Evolutionary conservation across 805 yeast genomes (phyloP), one percentile per base, ranked within the genome.

Genomic region (Yamadazyma philogaea): DNA sequence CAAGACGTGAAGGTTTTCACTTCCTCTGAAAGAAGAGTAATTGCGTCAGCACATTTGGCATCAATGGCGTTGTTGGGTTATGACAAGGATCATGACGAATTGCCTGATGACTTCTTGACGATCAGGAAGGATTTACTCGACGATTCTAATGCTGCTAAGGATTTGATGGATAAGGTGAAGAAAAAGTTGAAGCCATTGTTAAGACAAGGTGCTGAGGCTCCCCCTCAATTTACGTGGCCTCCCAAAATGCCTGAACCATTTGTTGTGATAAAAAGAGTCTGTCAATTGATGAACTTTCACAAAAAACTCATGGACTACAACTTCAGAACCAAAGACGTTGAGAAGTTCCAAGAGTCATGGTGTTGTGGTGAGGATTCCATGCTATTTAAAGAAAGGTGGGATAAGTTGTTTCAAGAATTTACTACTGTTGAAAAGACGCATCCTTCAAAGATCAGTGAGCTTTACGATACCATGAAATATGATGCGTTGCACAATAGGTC

Each of bases 171-270:
- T 58, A 87, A 89, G 57, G 99, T 93, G 30, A 93, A 93, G 65
- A 93, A 93, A 79, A 88, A 90, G 70, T 74, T 93, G 57, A 93
- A 93, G 64, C 97, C 98, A 1, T 71, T 93, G 56, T 70, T 93
- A 40, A 79, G 99, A 64, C 93, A 90, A 63, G 99, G 99, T 1
- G 87, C 88, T 42, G 96, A 88, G 54, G 96, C 98, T 0, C 98
- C 99, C 14, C 86, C 95, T 0, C 96, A 93, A 58, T 93, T 93
- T 63, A 87, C 99, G 0, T 93, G 99, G 99, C 99, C 99, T 0
- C 87, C 93, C 15, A 88, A 88, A 59, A 89, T 93, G 87, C 98
- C 99, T 0, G 95, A 93, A 59, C 99, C 99, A 1, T 91, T 88
- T 57, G 79, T 82, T 37, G 99, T 93, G 12, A 87, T 95, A 54